phyloP scores from a whole-genome alignment of 1,284 basidiomycete species.

The Ganoderma multipileum region DNA sequence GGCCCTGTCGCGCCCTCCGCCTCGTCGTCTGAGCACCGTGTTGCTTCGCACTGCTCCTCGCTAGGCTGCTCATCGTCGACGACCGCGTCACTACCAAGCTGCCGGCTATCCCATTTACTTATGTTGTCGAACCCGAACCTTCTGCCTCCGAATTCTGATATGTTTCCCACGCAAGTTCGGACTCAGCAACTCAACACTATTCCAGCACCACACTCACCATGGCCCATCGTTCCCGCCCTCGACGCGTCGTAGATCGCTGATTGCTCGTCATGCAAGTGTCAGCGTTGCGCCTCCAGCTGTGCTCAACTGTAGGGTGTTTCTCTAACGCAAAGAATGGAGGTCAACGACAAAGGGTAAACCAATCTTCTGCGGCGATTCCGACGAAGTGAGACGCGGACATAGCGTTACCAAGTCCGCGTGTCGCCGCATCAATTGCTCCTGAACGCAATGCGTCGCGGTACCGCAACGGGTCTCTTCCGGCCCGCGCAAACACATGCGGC shows the following conservation, averaged over 20 bases:
- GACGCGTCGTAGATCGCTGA: not conserved
- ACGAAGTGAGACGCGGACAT: not conserved
- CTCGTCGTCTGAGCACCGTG: not conserved
- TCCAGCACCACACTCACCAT: not conserved
- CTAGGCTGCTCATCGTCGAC: not conserved
- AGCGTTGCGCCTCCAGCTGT: too few species aligned
- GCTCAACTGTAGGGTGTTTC: too few species aligned
- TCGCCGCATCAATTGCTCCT: not conserved
- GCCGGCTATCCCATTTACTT: not conserved
- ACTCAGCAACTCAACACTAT: not conserved
- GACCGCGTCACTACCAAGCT: not conserved
- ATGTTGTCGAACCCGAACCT: not conserved
- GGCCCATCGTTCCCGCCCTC: not conserved
- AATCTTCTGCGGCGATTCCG: not conserved
- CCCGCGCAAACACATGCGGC: not conserved
- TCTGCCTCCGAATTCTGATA: not conserved
- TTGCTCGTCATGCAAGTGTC: not conserved
- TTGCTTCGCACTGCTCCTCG: not conserved
- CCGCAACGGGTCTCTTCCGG: not conserved
- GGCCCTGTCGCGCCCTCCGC: not conserved
- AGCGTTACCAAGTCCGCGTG: slow-evolving; percentile 2
- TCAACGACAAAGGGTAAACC: not conserved
- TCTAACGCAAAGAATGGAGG: too few species aligned
- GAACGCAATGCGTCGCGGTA: not conserved
- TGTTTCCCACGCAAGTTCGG: not conserved